These are phyloP conservation scores for Henckelia pumila DNA, from an alignment of 257 asterid species.

Conservation along the genomic window DNA sequence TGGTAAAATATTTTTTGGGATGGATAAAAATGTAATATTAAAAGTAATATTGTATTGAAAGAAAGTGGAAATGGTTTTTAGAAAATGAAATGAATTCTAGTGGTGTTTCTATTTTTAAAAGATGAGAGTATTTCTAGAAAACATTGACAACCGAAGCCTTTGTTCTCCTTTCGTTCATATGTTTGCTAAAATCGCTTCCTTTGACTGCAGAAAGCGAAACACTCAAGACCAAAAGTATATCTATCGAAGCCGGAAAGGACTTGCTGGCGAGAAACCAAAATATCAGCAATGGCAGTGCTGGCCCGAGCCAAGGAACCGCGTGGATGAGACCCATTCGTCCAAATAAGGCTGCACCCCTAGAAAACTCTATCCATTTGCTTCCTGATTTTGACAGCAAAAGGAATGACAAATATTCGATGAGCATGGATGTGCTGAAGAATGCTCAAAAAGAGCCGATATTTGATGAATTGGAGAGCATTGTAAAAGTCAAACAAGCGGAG, in stretches of 20 bases:
- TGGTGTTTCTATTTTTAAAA: too few species aligned
- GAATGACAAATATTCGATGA: constrained; percentile 36
- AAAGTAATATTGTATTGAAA: too few species aligned
- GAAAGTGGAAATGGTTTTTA: neutral
- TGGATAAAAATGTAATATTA: too few species aligned
- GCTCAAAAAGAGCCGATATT: constrained; percentile 52
- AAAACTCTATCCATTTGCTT: constrained; percentile 39
- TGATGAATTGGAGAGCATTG: constrained; percentile 88
- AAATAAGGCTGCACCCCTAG: constrained; percentile 54
- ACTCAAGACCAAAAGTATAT: constrained; percentile 35
- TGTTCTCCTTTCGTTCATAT: neutral
- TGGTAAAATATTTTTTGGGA: too few species aligned
- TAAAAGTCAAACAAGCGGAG: constrained; percentile 87
- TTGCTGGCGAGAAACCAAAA: constrained; percentile 45
- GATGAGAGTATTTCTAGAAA: neutral
- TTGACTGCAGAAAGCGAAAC: constrained; percentile 53
- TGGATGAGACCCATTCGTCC: constrained; percentile 56
- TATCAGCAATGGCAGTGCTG: constrained; percentile 45
- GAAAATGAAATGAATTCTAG: neutral
- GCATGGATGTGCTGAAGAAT: constrained; percentile 40
- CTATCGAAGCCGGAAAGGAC: constrained; percentile 47
- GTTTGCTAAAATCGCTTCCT: constrained; percentile 19
- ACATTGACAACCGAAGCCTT: neutral
- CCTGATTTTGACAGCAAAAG: constrained; percentile 41
- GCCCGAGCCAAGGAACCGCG: constrained; percentile 56